Percentiles rank a stretch among this genome's conserved stretches.
Evolutionary conservation across 2,329 filamentous ascomycete species (phyloP).

Genomic region (Lasiodiplodia hormozganensis): DNA sequence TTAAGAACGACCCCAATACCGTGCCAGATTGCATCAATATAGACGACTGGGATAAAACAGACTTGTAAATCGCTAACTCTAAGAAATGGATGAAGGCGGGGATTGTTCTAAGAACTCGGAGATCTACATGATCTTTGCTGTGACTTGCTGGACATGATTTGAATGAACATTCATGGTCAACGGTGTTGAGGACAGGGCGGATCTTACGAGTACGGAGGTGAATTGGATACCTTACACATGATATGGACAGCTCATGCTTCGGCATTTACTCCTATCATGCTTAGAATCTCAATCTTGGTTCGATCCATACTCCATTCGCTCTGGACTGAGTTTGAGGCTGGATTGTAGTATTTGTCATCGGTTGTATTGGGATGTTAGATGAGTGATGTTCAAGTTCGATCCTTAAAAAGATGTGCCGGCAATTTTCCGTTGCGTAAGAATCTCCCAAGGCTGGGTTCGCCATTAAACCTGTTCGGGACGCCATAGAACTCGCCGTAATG

Average conservation of each 20-base stretch:
- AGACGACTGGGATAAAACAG: neutral
- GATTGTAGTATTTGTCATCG: neutral
- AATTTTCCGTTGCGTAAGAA: neutral
- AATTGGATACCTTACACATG: neutral
- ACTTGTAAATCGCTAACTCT: neutral
- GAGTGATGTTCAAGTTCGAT: neutral
- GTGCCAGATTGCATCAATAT: neutral
- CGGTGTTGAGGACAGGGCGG: neutral
- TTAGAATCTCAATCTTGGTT: neutral
- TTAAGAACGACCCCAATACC: neutral
- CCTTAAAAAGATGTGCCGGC: neutral
- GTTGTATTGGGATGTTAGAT: neutral
- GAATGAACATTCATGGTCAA: neutral
- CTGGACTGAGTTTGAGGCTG: neutral
- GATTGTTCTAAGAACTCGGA: neutral
- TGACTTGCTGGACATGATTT: neutral
- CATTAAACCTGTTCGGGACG: neutral
- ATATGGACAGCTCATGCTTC: neutral
- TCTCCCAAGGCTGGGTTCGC: neutral
- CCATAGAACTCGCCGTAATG: neutral
- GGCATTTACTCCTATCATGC: neutral
- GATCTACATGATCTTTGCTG: neutral
- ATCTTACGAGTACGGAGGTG: neutral
- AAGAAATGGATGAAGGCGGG: neutral
- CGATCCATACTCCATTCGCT: neutral